Evolutionary conservation across 2,329 filamentous ascomycete genomes (phyloP), one percentile per base, ranked within the genome.

Genomic region (Fusarium camptoceras): DNA sequence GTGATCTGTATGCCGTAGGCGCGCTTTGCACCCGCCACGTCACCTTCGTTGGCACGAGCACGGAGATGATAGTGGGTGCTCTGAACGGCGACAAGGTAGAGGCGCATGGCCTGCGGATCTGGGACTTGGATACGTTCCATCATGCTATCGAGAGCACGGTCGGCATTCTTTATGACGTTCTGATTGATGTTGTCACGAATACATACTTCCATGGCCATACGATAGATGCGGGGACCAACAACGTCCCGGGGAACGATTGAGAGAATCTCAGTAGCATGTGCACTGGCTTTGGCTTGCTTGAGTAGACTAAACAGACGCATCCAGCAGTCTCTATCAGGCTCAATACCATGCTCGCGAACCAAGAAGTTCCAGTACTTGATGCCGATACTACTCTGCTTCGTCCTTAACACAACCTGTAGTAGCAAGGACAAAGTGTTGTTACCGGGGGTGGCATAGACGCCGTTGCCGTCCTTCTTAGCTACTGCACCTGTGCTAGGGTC

Each of bases 321-420:
- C 81, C 90, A 92, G 76, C 93, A 94, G 68, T 90, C 85, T 11
- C 83, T 74, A 77, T 98, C 94, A 1, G 95, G 94, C 4, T 82
- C 76, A 63, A 98, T 81, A n/a, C 81, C 80, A 77, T 89, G 85
- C 15, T 84, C 79, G 3, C 83, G 78, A 9, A 91, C 92, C 60
- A 98, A 82, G 8, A 91, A 76, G 20, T 91, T 83, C 94, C 94
- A 98, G 79, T 98, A 98, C 31, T 85, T 85, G 55, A 86, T 80
- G n/a, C 89, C 92, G n/a, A 87, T 80, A 16, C 86, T 85, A 10
- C 88, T 87, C 55, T 87, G 85, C 54, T 87, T 86, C 31, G 90
- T 85, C 31, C 87, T 84, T 15, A 85, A 81, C 54, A 93, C 87
- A 9, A 90, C 86, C 47, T 88, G 83, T 43, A 97, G 79, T 22